Base-by-base conservation (phyloP, 1,284 basidiomycete species). In the Papiliotrema fonsecae region DNA sequence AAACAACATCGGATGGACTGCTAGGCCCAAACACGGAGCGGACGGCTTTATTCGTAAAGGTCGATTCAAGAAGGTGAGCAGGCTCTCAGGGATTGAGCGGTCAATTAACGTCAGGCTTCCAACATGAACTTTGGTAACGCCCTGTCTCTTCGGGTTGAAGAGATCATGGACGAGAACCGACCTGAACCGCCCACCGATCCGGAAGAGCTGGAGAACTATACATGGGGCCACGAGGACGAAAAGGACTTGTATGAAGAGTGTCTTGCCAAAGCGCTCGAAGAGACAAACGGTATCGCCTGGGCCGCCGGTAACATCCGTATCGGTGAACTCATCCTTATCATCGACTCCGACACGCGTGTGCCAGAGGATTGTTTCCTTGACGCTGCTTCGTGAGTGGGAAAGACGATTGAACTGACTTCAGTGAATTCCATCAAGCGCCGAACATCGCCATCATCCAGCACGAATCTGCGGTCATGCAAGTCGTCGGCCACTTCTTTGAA, bases 71-170 rank as follows among this genome's bases (percentile, higher is more conserved):
- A 91, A 91, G 74, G 63, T 56, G 25, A 49, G 58, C 7, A 21
- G 24, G 16, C 16, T 41, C 3, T 3, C 21, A 21, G 2, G 25
- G 26, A 24, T 35, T 4, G 9, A 13, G 11, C 30, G 26, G 21
- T n/a, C 21, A 37, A 42, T 49, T 11, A 41, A 32, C 4, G 3
- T 22, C 48, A 62, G 58, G 87, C 87, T 0, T 84, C 82, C 0
- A 91, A 92, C 72, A 87, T 91, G 85, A 92, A 92, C 72, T 89
- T 87, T 67, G 87, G 80, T 2, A 79, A 87, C 27, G 76, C 77
- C 38, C 76, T 90, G 6, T 87, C 85, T 16, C 72, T 89, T 36
- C 80, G 81, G 53, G 78, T 87, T 60, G 88, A 92, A 72, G 81
- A 82, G 64, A 81, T 87, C 59, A 79, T 91, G 69, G 73, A 74